Evolutionary conservation across 83 land plant genomes (phyloP), one percentile per base, ranked within the genome.

Genomic region (Isoetes engelmannii): DNA sequence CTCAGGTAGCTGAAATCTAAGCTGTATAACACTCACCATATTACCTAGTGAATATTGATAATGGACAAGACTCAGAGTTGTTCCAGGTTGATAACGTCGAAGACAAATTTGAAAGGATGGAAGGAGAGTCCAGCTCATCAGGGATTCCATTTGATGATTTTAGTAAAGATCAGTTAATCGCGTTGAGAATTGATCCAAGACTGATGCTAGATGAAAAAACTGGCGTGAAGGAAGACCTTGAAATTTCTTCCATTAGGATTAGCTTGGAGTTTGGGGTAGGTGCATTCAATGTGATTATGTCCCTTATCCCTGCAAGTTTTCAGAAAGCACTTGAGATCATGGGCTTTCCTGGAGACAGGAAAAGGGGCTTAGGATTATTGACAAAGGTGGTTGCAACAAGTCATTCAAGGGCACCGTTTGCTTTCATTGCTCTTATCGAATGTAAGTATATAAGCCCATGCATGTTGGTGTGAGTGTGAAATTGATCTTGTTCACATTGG

Each of bases 341-440:
- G 80, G 78, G 77, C 57, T 43, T 77, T 45, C 80, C 80, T 57
- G 80, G 71, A 47, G 77, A 77, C 45, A 72, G 80, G 57, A 60
- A 75, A 45, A 57, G 60, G 58, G 80, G 76, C 17, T 45, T 73
- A 58, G 46, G 65, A 43, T 66, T 77, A 21, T 56, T 77, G 20
- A 64, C 43, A 19, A 77, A 72, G 68, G 71, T 43, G 50, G 58
- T 71, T 18, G 44, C 77, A 55, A 67, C 57, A 54, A 76, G 61
- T 49, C 80, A 77, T 68, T 66, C 72, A 13, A 67, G 72, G 42
- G 51, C 80, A 44, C 80, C 80, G 7, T 50, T 77, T 68, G 75
- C 80, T 55, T 67, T 65, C 20, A 41, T 77, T 4, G 46, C 73
- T 57, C 77, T 77, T 19, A 76, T 77, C 57, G 37, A 77, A 19